phyloP scores from a whole-genome alignment of 129 eudicot species.

The Artemisia argyi region DNA sequence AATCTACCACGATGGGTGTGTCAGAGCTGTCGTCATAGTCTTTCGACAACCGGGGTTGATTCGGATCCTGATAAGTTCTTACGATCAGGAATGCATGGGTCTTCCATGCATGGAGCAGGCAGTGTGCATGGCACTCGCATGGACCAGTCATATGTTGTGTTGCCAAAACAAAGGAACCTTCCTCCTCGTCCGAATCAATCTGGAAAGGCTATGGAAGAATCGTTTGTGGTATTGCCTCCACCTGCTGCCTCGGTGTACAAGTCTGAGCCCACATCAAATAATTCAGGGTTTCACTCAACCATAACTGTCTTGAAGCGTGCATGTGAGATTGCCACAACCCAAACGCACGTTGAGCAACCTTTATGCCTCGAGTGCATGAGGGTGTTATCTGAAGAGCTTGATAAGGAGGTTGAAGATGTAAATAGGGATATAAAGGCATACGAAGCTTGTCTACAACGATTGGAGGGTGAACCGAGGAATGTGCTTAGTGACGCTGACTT shows the following conservation, averaged over 20 bases:
- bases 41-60: conserved; percentile 83
- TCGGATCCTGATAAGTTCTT: conserved; percentile 40
- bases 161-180: conserved; percentile 78
- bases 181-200: conserved; percentile 48
- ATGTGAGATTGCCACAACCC: conserved; percentile 89
- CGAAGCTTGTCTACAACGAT: conserved; percentile 85
- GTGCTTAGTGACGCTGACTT: conserved; percentile 86
- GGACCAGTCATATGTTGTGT: conserved; percentile 91
- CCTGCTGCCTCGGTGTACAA: conserved; percentile 96
- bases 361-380: conserved; percentile 98
- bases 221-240: conserved; percentile 96
- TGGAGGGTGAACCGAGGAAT: conserved; percentile 85
- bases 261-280: conserved; percentile 66
- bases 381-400: conserved; percentile 86
- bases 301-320: conserved; percentile 90
- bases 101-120: conserved; percentile 73
- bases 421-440: conserved; percentile 86
- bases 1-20: conserved; percentile 70
- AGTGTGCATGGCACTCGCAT: conserved; percentile 73
- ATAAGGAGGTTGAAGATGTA: conserved; percentile 97
- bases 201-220: conserved; percentile 89
- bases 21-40: conserved; percentile 91
- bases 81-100: conserved; percentile 71
- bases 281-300: conserved; percentile 86
- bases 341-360: conserved; percentile 93